These are phyloP conservation scores for Gossypium davidsonii DNA, from an alignment of 441 rosid genomes.

Conservation along the genomic window DNA sequence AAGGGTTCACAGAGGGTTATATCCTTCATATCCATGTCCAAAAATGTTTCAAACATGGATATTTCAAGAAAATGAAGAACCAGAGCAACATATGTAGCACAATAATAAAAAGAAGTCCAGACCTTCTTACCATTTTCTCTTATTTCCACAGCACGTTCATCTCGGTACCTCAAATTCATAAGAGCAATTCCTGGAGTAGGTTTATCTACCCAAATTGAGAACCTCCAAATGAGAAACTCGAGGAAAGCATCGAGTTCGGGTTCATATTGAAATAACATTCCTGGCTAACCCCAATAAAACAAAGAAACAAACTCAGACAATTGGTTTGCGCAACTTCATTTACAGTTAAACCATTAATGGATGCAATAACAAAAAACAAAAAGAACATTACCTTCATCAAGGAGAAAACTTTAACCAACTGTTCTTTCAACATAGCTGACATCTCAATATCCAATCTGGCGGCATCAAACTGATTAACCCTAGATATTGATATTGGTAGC, in stretches of 20 bases:
- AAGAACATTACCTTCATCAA: conserved; percentile 62
- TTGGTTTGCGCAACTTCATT: not conserved
- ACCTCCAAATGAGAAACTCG: conserved; percentile 97
- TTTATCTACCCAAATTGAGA: conserved; percentile 98
- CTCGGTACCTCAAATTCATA: conserved; percentile 88
- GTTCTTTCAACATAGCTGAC: conserved; percentile 96
- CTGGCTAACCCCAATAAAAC: conserved; percentile 73
- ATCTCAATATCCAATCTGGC: conserved; percentile 87
- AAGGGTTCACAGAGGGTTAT: not conserved
- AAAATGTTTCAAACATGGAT: not conserved
- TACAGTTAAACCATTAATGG: not conserved
- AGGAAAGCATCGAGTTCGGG: conserved; percentile 98
- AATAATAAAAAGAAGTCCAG: conserved; percentile 17
- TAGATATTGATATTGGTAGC: conserved; percentile 68
- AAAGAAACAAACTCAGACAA: conserved; percentile 24
- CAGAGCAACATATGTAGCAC: conserved; percentile 9
- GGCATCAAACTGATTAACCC: conserved; percentile 96
- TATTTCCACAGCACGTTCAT: conserved; percentile 55
- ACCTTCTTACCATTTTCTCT: conserved; percentile 49
- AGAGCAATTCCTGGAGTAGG: conserved; percentile 92
- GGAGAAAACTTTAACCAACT: conserved; percentile 87
- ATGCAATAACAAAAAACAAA: conserved; percentile 6
- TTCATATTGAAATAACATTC: conserved; percentile 96
- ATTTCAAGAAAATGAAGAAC: not conserved
- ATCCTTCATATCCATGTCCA: not conserved